A percentile compares a stretch with the other conserved stretches of the same genome.
These are phyloP conservation scores for Ulmus americana DNA, from an alignment of 331 rosid genomes.

Conservation along the genomic window DNA sequence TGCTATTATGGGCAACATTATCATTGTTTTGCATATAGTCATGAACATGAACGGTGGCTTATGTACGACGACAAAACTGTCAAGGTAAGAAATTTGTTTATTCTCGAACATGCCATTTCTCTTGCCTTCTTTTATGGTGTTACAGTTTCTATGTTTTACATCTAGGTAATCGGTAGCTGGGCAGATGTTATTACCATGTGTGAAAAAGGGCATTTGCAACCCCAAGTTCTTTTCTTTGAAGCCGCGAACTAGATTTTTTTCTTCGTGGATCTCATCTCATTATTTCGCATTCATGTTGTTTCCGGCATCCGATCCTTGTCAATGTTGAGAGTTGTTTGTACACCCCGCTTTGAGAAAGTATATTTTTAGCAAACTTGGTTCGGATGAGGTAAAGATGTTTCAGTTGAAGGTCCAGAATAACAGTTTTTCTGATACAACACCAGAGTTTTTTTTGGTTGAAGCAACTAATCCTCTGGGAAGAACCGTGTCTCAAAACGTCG, in stretches of 20 bases:
- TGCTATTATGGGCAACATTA: slow-evolving; percentile 99
- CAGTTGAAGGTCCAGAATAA: slow-evolving; percentile 30
- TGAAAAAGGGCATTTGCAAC: slow-evolving; percentile 93
- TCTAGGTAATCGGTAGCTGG: slow-evolving; percentile 91
- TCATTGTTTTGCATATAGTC: slow-evolving; percentile 94
- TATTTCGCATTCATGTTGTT: slow-evolving; percentile 30
- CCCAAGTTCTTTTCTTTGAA: slow-evolving; percentile 96
- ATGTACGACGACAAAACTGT: slow-evolving; percentile 94
- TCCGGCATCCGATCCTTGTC: slow-evolving; percentile 31
- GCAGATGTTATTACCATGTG: slow-evolving; percentile 68
- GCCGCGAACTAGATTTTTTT: slow-evolving; percentile 57
- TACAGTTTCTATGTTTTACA: slow-evolving; percentile 8
- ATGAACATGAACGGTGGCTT: slow-evolving; percentile 66
- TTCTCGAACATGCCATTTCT: slow-evolving; percentile 1
- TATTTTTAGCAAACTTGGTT: slow-evolving; percentile 23
- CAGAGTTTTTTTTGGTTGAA: slow-evolving; percentile 28
- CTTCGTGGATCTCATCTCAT: slow-evolving; percentile 31
- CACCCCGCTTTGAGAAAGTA: slow-evolving; percentile 26
- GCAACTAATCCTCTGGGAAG: slow-evolving; percentile 37
- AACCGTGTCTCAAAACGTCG: slow-evolving; percentile 29
- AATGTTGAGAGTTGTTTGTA: slow-evolving; percentile 27
- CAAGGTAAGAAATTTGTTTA: slow-evolving; percentile 47
- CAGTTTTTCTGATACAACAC: slow-evolving; percentile 38
- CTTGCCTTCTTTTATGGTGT: slow-evolving; percentile 23
- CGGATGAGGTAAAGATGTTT: slow-evolving; percentile 25